phyloP scores from a whole-genome alignment of 441 rosid genomes.

The Hura crepitans region DNA sequence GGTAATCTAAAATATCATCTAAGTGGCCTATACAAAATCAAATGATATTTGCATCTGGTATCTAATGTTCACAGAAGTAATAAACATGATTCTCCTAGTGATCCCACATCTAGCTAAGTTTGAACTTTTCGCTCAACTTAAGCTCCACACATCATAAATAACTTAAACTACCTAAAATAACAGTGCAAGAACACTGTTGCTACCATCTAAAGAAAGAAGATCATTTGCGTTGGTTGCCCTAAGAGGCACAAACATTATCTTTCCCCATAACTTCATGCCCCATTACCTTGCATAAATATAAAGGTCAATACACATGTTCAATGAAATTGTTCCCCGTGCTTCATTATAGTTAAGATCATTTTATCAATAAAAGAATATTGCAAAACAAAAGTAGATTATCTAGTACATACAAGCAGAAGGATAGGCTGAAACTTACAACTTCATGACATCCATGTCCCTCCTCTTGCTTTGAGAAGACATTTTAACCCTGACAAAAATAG shows the following conservation, averaged over 20 bases:
- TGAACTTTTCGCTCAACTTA: background rate
- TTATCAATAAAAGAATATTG: background rate
- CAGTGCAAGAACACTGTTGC: too few relatives aligned
- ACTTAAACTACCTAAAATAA: too few relatives aligned
- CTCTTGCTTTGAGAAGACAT: constrained; percentile 82
- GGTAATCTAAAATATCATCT: background rate
- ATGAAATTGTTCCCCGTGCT: background rate
- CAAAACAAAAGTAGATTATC: background rate
- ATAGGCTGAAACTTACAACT: constrained; percentile 40
- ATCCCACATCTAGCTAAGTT: background rate
- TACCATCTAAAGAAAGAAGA: background rate
- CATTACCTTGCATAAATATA: background rate
- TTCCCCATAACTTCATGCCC: background rate
- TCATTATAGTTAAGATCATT: background rate
- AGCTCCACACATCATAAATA: too few relatives aligned
- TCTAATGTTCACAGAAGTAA: background rate
- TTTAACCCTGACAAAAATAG: background rate
- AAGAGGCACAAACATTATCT: background rate
- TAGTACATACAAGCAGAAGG: background rate
- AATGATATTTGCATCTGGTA: background rate
- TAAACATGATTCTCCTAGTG: background rate
- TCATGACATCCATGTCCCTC: constrained; percentile 84
- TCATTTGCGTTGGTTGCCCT: background rate
- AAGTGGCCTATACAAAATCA: background rate
- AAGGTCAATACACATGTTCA: constrained; percentile 2